Evolutionary conservation across 306 rosid species (phyloP), one percentile per base, ranked within the genome.

Genomic region (Mimosa bimucronata): DNA sequence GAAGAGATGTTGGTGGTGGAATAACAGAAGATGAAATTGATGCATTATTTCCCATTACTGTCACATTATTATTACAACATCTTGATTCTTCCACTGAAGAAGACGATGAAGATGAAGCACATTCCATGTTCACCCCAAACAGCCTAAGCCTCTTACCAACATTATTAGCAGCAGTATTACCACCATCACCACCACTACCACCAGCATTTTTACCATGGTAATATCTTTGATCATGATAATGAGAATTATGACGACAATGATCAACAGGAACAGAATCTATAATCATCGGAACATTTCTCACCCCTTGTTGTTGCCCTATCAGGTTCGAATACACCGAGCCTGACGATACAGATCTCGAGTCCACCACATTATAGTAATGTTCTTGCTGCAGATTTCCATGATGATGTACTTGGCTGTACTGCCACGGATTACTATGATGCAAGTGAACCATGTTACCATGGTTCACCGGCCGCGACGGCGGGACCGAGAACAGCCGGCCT

Each of bases 61-160:
- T 34, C 31, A 72, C 81, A 64, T 76, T 6, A 34, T 34, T 34
- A 34, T 6, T 75, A 81, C 53, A 79, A 40, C 64, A 71, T 28
- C 76, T 87, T 37, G 86, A 70, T 11, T 85, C 89, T 73, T 88
- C 89, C 12, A 74, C 46, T 38, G 73, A 40, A 4, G 73, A 40
- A 1, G 65, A n/a, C 26, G 65, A n/a, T 18, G 55, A 48, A 6
- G 62, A 55, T 7, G 87, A 81, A 78, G 92, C 84, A 82, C 86
- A 92, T 77, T 92, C 96, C 96, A 92, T 92, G 89, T 92, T 90
- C 71, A 92, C 97, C 55, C 97, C 97, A 77, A 92, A 92, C 30
- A 92, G 90, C 81, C 97, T 88, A 14, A 92, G 86, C 44, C 86
- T 70, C 69, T 88, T 91, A 0, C 74, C 79, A 60, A 83, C 77